Evolutionary conservation across 768 basidiomycete species (phyloP).

Genomic region (Tulasnella calospora): DNA sequence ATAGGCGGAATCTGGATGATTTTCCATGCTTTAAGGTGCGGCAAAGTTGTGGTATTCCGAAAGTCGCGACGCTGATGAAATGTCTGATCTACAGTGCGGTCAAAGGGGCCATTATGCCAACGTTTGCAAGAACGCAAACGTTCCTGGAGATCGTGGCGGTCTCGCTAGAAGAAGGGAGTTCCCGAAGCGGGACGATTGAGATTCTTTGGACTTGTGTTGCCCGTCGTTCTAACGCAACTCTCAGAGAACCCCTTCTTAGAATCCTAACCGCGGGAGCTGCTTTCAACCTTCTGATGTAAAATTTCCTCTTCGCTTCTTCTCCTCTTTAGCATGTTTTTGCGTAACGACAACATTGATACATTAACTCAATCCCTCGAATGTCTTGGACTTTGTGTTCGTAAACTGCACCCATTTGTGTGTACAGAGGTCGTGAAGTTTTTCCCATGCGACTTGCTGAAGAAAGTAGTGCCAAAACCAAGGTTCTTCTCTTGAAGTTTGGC

Average conservation of each 20-base stretch:
- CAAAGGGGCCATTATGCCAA: constrained; percentile 95
- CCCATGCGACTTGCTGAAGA: constrained; percentile 12
- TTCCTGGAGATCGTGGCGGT: constrained; percentile 87
- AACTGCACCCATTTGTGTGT: constrained; percentile 6
- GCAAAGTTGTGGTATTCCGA: background rate
- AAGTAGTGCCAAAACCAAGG: constrained; percentile 13
- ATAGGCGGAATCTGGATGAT: constrained; percentile 71
- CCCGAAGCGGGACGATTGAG: background rate
- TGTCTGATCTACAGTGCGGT: constrained; percentile 56
- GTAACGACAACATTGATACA: background rate
- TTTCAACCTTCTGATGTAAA: background rate
- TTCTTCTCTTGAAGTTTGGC: constrained; percentile 3
- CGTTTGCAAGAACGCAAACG: constrained; percentile 82
- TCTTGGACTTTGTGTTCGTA: background rate
- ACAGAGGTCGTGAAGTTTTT: constrained; percentile 1
- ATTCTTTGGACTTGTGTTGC: background rate
- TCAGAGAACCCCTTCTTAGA: background rate
- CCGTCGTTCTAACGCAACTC: background rate
- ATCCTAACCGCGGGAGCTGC: background rate
- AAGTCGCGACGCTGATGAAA: background rate
- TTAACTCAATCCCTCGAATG: background rate
- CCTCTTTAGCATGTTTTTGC: background rate
- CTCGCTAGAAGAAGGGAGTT: constrained; percentile 46
- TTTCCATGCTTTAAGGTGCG: constrained; percentile 78
- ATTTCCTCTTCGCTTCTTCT: background rate